A percentile compares a stretch with the other conserved stretches of the same genome.
Evolutionary conservation across 2,329 filamentous ascomycete genomes (phyloP).

Genomic region (Monosporascus sp.): DNA sequence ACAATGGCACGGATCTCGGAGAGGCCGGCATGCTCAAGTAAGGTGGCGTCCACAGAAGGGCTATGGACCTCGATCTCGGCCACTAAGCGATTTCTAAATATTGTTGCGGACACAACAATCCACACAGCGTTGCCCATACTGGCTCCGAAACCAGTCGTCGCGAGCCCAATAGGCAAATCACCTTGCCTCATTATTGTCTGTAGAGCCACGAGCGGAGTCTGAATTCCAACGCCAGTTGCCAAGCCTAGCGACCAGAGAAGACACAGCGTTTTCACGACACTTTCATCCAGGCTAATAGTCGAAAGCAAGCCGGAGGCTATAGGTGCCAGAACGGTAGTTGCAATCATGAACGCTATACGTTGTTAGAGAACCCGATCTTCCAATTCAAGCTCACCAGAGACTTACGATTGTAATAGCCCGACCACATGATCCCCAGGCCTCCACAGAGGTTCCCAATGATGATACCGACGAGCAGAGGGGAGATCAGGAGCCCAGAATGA

Average conservation of each 20-base stretch:
- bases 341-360: slow-evolving; percentile 7
- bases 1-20: slow-evolving; percentile 3
- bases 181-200: slow-evolving; percentile 5
- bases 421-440: neutral
- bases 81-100: slow-evolving; percentile 5
- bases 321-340: slow-evolving; percentile 4
- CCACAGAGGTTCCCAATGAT: neutral
- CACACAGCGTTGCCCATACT: slow-evolving; percentile 8
- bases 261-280: neutral
- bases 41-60: slow-evolving; percentile 1
- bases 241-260: slow-evolving; percentile 5
- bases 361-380: neutral
- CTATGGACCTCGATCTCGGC: slow-evolving; percentile 3
- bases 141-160: slow-evolving; percentile 2
- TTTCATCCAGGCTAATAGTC: slow-evolving; percentile 5
- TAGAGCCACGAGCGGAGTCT: slow-evolving; percentile 5
- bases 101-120: slow-evolving; percentile 7
- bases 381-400: neutral
- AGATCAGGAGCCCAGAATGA: neutral
- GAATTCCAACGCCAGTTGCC: slow-evolving; percentile 3
- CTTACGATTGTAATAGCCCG: slow-evolving; percentile 4
- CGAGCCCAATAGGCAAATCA: slow-evolving; percentile 2
- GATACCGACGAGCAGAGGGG: slow-evolving; percentile 2
- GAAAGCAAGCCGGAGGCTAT: slow-evolving; percentile 7
- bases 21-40: slow-evolving; percentile 1